Evolutionary conservation across 208 protist species (phyloP).

Genomic region (Wallacemonas sp.): DNA sequence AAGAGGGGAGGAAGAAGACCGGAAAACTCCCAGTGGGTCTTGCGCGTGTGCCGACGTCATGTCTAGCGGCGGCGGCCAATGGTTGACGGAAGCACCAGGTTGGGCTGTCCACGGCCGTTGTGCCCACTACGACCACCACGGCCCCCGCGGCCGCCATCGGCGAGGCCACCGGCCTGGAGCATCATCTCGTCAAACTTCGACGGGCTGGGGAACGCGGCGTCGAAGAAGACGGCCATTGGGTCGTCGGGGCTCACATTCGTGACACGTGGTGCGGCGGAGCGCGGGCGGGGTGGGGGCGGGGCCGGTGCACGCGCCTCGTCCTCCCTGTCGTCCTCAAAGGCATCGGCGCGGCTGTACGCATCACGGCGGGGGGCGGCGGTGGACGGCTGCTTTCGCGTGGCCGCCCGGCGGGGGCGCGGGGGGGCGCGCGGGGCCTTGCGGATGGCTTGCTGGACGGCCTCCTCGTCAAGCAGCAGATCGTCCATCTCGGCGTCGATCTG

Average conservation of each 20-base stretch:
- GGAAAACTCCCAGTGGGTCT: no score
- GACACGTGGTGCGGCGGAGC: slow-evolving; percentile 15
- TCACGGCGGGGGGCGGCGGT: slow-evolving; percentile 3
- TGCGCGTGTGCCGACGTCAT: no score
- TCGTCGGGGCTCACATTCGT: slow-evolving; percentile 47
- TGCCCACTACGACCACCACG: slow-evolving; percentile 36
- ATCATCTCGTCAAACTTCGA: slow-evolving; percentile 91
- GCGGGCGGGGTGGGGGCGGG: not conserved
- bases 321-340: slow-evolving; percentile 15
- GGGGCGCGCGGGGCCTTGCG: slow-evolving; percentile 36
- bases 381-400: slow-evolving; percentile 8
- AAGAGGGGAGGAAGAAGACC: slow-evolving; percentile 4
- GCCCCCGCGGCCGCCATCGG: slow-evolving; percentile 26
- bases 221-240: slow-evolving; percentile 87
- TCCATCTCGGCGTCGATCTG: slow-evolving; percentile 37
- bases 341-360: not conserved
- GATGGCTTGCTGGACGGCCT: slow-evolving; percentile 33
- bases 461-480: slow-evolving; percentile 33
- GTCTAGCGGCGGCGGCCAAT: slow-evolving; percentile 65
- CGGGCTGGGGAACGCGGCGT: slow-evolving; percentile 80
- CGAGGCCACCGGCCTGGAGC: slow-evolving; percentile 68
- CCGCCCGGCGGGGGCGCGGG: slow-evolving; percentile 14
- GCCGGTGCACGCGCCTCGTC: slow-evolving; percentile 3
- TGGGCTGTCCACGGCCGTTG: slow-evolving; percentile 49
- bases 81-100: slow-evolving; percentile 65